These are phyloP conservation scores for Fomitopsis pulvina DNA, from an alignment of 768 basidiomycete species.

Conservation along the genomic window DNA sequence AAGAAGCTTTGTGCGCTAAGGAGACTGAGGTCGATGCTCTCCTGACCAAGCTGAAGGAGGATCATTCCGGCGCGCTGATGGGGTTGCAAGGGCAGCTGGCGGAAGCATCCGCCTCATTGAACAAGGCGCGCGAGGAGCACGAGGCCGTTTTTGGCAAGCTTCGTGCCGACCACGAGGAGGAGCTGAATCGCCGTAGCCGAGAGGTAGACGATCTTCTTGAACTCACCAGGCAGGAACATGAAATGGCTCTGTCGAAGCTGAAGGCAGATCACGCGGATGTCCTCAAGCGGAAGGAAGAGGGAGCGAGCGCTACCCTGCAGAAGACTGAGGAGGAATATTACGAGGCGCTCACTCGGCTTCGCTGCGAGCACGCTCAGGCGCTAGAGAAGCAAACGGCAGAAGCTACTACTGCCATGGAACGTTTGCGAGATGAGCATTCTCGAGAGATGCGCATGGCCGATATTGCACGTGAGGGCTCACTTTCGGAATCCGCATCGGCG, in stretches of 20 bases:
- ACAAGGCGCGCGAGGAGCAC: conserved; percentile 45
- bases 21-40: conserved; percentile 35
- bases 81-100: conserved; percentile 30
- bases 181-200: conserved; percentile 43
- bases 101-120: conserved; percentile 22
- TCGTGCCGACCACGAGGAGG: conserved; percentile 28
- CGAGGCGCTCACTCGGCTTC: conserved; percentile 70
- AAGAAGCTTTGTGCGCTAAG: conserved; percentile 35
- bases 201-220: conserved; percentile 49
- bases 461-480: conserved; percentile 64
- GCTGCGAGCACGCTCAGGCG: conserved; percentile 61
- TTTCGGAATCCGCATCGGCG: conserved; percentile 69
- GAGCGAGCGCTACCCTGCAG: conserved; percentile 48
- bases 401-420: conserved; percentile 53
- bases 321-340: conserved; percentile 80
- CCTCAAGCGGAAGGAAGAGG: conserved; percentile 57
- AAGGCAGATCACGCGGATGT: conserved; percentile 54
- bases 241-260: conserved; percentile 43
- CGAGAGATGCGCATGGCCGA: conserved; percentile 68
- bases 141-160: conserved; percentile 55
- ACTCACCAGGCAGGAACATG: conserved; percentile 48
- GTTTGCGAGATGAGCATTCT: conserved; percentile 71
- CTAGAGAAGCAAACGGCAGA: conserved; percentile 59
- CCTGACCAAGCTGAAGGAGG: conserved; percentile 37
- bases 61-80: conserved; percentile 37